Percentiles rank a stretch among this genome's conserved stretches.
phyloP scores from a whole-genome alignment of 176 grass and related monocot species.

The Triticum timopheevii region DNA sequence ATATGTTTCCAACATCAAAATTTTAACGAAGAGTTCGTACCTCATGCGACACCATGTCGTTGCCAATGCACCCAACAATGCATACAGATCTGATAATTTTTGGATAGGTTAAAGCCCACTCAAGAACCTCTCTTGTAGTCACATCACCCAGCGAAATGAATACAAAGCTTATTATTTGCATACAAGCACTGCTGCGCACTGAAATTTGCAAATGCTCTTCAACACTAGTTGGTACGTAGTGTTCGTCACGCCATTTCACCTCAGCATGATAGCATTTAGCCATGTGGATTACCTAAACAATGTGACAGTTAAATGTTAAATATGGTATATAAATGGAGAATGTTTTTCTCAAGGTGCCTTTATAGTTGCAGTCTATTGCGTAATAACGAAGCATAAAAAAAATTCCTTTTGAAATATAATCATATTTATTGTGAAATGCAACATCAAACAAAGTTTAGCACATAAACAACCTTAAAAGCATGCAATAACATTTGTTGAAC shows the following conservation, averaged over 20 bases:
- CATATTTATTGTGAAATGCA: not conserved
- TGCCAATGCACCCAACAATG: not conserved
- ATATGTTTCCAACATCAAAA: not conserved
- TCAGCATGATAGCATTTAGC: not conserved
- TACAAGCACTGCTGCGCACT: constrained; percentile 4
- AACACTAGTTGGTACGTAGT: not conserved
- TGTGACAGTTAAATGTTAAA: not conserved
- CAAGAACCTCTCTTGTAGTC: not conserved
- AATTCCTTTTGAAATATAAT: not conserved
- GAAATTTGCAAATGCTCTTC: not conserved
- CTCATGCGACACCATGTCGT: not conserved
- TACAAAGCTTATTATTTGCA: not conserved
- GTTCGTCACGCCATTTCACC: constrained; percentile 8
- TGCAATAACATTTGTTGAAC: not conserved
- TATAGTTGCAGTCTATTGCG: not conserved
- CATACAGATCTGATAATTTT: constrained; percentile 6
- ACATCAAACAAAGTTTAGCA: not conserved
- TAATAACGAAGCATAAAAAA: not conserved
- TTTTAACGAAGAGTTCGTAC: not conserved
- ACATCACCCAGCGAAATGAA: not conserved
- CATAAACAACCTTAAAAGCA: not conserved
- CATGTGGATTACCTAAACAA: not conserved
- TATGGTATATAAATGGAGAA: not conserved
- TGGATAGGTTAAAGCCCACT: constrained; percentile 20
- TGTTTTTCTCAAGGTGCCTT: not conserved